Evolutionary conservation across 2,329 filamentous ascomycete species (phyloP), one percentile per base, ranked within the genome.

Genomic region (Aquanectria penicillioides): DNA sequence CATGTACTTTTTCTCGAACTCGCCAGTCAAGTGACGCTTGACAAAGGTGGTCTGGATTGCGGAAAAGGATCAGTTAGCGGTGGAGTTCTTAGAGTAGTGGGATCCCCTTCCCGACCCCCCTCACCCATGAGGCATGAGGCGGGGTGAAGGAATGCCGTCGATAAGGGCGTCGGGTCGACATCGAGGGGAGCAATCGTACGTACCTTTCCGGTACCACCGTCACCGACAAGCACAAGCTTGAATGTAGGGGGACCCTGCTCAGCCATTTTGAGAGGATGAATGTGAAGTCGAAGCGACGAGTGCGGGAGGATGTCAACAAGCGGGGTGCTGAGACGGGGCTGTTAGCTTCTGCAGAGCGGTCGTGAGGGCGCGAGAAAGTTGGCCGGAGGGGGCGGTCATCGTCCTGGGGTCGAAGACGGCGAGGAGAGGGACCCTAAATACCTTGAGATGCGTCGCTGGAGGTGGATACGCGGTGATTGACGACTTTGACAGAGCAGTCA

Each of bases 1-100:
- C 81, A 99, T 98, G 85, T 99, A 99, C 86, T 98, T 99, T 91
- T 99, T 99, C 86, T 99, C 95, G 79, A 99, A 99, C 81, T 99
- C 95, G 80, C 95, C 95, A 77, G 95, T 99, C 89, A 98, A 88
- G 84, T 99, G 95, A 78, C 95, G 95, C 91, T 99, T 99, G 87
- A 99, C 95, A 82, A 99, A 99, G 78, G 95, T 99, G 79, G 95
- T 99, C 95, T 99, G 77, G 48, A 37, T 13, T 25, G 36, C 52
- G 26, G 34, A 23, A 46, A 38, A 8, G n/a, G n/a, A 46, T 62
- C 54, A 65, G 65, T 64, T 61, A 69, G 65, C 47, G 55, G 49
- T 38, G 49, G 43, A 62, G 59, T 46, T 18, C 52, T 28, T 40
- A 50, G 37, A 23, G 23, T 34, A 23, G 50, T 59, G 58, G 57